A percentile compares a stretch with the other conserved stretches of the same genome.
Evolutionary conservation across 345 rosid genomes (phyloP).

Genomic region (Eucalyptus marginata): DNA sequence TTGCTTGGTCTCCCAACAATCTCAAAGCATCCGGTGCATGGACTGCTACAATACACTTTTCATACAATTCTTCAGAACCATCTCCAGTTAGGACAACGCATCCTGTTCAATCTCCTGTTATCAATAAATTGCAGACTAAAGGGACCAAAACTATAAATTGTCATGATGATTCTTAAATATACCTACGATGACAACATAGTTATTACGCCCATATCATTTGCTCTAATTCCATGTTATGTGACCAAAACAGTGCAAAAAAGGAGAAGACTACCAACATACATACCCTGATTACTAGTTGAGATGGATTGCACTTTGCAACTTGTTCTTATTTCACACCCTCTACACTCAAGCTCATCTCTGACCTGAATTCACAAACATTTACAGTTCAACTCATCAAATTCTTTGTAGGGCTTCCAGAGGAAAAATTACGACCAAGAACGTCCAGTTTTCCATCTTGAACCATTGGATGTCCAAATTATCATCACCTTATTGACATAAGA

Average conservation of each 20-base stretch:
- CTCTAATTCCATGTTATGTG: not conserved
- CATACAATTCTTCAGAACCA: conserved; percentile 33
- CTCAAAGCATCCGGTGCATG: conserved; percentile 79
- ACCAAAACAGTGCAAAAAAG: not conserved
- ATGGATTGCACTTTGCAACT: conserved; percentile 40
- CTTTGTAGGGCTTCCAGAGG: not conserved
- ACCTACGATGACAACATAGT: not conserved
- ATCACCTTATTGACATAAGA: conserved; percentile 56
- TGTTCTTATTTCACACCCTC: conserved; percentile 60
- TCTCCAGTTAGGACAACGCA: conserved; percentile 37
- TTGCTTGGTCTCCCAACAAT: conserved; percentile 52
- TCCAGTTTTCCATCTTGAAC: not conserved
- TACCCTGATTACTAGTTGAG: conserved; percentile 28
- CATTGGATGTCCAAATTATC: not conserved
- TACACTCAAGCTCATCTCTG: conserved; percentile 41
- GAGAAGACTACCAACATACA: not conserved
- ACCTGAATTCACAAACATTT: conserved; percentile 26
- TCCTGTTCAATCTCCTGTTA: conserved; percentile 7
- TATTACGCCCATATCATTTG: not conserved
- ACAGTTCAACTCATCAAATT: not conserved
- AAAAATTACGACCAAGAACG: not conserved
- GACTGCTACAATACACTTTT: conserved; percentile 42
- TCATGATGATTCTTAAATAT: not conserved
- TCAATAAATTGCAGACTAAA: not conserved
- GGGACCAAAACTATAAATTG: not conserved